Percentiles rank a stretch among this genome's conserved stretches.
These are phyloP conservation scores for Fermentozyma sake DNA, from an alignment of 1,139 yeast species.

Conservation along the genomic window DNA sequence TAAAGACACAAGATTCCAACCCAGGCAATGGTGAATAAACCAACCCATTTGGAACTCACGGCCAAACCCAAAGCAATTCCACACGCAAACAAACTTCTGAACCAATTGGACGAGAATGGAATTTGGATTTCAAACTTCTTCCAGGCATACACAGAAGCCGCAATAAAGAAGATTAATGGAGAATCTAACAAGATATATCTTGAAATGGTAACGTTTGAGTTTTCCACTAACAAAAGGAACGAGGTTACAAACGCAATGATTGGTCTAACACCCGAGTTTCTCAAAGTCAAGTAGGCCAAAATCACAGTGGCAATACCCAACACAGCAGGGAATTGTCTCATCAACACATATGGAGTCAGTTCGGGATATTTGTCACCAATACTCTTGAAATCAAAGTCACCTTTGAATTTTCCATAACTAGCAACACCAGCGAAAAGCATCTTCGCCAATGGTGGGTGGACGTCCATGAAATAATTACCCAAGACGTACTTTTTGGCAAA, in stretches of 20 bases:
- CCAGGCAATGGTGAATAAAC: constrained; percentile 92
- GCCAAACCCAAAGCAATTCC: constrained; percentile 88
- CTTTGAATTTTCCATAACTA: constrained; percentile 68
- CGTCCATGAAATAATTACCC: constrained; percentile 82
- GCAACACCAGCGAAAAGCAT: constrained; percentile 81
- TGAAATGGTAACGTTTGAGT: constrained; percentile 82
- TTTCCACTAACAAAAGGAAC: constrained; percentile 70
- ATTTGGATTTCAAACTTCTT: constrained; percentile 76
- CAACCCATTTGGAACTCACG: constrained; percentile 92
- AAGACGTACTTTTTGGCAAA: constrained; percentile 71
- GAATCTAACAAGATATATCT: constrained; percentile 88
- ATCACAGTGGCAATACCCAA: constrained; percentile 79
- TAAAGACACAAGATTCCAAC: constrained; percentile 69
- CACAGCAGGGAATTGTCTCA: constrained; percentile 84
- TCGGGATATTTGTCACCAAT: constrained; percentile 66
- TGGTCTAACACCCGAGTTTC: constrained; percentile 86
- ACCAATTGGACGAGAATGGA: constrained; percentile 72
- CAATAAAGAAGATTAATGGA: constrained; percentile 86
- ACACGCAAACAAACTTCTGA: constrained; percentile 62
- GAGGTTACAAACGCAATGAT: constrained; percentile 65
- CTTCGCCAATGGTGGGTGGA: constrained; percentile 91
- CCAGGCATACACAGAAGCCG: constrained; percentile 75
- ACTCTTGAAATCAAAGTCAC: constrained; percentile 65
- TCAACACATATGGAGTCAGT: constrained; percentile 65
- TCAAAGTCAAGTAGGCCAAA: constrained; percentile 73